Evolutionary conservation across 805 yeast genomes (phyloP), one percentile per base, ranked within the genome.

Genomic region (Ogataea polymorpha): DNA sequence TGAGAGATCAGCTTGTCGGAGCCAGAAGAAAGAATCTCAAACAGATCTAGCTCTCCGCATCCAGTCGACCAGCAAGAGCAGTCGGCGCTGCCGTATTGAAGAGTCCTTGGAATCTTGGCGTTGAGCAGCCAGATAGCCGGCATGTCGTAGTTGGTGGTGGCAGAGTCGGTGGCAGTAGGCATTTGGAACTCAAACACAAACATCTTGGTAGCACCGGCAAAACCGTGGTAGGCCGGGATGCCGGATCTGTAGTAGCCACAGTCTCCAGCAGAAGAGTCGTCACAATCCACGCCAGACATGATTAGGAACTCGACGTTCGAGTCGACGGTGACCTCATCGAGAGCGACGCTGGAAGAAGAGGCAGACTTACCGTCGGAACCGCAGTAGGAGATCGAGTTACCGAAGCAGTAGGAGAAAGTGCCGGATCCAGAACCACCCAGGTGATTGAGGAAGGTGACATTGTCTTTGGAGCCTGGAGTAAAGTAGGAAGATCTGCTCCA

Each of bases 61-160:
- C 98, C 98, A 41, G 95, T 75, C 39, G 77, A 57, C 99, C 99
- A 93, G 77, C 99, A 93, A 26, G 97, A 88, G 74, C 98, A 93
- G 15, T 76, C 62, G 18, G 81, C 63, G 46, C 71, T 71, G 65
- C 97, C 97, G 69, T 93, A 93, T 71, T 93, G 98, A 59, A 82
- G 69, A 53, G 97, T 90, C 76, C 99, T 87, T 69, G 99, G 96
- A 61, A 90, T 82, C 74, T 86, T 86, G 48, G 96, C 96, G 66
- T 90, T 90, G 64, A 90, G 79, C 66, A 90, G 72, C 98, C 98
- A 90, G 56, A 90, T 77, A 48, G 99, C 98, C 53, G 99, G 99
- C 98, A 93, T 91, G 66, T 93, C 97, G 59, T 75, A 74, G 74
- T 90, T 89, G 57, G 58, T 63, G 24, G 71, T 58, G 37, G 71